Conservation (phyloP, 2,329 filamentous ascomycete species). For the Epichloe scottii region DNA sequence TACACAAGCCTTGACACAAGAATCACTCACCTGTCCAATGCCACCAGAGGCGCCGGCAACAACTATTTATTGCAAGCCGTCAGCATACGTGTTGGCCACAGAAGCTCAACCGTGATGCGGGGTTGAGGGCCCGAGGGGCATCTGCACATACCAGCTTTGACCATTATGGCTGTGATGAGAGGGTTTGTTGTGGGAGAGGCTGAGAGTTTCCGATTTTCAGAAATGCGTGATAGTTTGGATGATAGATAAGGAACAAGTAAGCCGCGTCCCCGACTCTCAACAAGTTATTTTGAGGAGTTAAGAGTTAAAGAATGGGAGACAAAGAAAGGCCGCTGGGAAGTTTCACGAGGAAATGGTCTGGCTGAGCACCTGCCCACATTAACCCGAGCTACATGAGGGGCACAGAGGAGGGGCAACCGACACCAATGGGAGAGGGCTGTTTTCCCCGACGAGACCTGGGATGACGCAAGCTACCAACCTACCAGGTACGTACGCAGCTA, state of each 20-base stretch:
- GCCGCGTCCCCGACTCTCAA: background rate
- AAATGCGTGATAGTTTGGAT: background rate
- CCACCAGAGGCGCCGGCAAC: slow-evolving; percentile 96
- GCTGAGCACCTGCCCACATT: background rate
- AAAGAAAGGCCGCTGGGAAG: background rate
- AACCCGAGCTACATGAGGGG: background rate
- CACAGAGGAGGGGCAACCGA: background rate
- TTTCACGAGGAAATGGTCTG: background rate
- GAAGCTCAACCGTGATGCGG: slow-evolving; percentile 10
- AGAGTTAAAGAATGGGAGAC: background rate
- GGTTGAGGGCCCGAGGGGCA: slow-evolving; percentile 13
- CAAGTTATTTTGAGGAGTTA: background rate
- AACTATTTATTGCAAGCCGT: slow-evolving; percentile 28
- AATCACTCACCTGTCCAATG: slow-evolving; percentile 74
- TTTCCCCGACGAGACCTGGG: background rate
- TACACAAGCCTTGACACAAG: background rate
- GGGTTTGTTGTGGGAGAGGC: background rate
- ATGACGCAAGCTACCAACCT: background rate
- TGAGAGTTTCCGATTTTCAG: background rate
- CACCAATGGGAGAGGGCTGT: background rate
- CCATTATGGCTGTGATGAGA: slow-evolving; percentile 30
- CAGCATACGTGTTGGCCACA: slow-evolving; percentile 4
- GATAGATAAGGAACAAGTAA: background rate
- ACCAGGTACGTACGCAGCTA: no score
- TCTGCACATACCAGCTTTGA: slow-evolving; percentile 44